phyloP scores from a whole-genome alignment of 1,284 basidiomycete genomes.

The Apiotrichum sp. region DNA sequence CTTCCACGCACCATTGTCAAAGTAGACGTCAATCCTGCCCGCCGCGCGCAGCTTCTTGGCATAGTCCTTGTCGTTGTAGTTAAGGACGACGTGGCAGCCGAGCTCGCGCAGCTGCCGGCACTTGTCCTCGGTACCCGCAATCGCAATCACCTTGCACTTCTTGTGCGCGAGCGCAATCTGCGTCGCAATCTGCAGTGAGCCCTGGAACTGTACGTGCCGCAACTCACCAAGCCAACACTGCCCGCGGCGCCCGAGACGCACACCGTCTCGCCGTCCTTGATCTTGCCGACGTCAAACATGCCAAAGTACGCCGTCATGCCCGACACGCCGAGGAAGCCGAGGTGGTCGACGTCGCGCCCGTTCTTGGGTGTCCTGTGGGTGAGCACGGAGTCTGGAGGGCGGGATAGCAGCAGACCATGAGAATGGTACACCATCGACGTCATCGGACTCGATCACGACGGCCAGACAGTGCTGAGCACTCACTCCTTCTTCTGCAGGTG shows the following conservation, averaged over 20 bases:
- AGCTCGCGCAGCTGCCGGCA: constrained; percentile 75
- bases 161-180: constrained; percentile 51
- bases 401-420: neutral
- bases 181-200: constrained; percentile 59
- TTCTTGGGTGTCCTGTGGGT: constrained; percentile 53
- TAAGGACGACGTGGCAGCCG: constrained; percentile 73
- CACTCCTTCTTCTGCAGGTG: constrained; percentile 55
- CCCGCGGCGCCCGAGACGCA: constrained; percentile 84
- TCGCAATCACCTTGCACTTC: constrained; percentile 66
- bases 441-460: neutral
- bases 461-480: constrained; percentile 8
- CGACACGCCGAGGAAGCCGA: constrained; percentile 66
- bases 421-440: neutral
- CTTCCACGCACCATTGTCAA: constrained; percentile 62
- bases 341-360: constrained; percentile 61
- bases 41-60: constrained; percentile 50
- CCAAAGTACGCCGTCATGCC: constrained; percentile 84
- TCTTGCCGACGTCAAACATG: constrained; percentile 66
- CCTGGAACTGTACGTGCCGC: neutral
- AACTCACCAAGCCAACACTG: constrained; percentile 57
- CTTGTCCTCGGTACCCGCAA: constrained; percentile 73
- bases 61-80: constrained; percentile 79
- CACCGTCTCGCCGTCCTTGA: constrained; percentile 75
- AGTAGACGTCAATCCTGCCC: constrained; percentile 68
- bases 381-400: neutral